phyloP scores from a whole-genome alignment of 805 yeast genomes.

The Yarrowia phangngaensis region DNA sequence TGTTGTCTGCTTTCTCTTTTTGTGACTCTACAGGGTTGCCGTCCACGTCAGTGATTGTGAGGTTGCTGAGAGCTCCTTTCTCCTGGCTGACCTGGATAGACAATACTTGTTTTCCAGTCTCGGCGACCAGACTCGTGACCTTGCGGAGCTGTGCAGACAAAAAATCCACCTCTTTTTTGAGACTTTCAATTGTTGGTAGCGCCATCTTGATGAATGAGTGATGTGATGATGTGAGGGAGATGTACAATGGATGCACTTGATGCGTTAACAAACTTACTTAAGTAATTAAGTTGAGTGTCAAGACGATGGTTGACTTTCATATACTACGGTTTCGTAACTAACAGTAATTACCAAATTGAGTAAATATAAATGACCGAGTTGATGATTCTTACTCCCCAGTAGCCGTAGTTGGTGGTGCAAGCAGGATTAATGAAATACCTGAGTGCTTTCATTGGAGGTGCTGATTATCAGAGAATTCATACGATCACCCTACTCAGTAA shows the following conservation, averaged over 20 bases:
- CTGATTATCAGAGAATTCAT: too few species aligned
- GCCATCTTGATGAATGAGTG: constrained; percentile 1
- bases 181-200: constrained; percentile 21
- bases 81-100: constrained; percentile 25
- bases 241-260: too few species aligned
- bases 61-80: constrained; percentile 15
- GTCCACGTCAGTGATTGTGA: constrained; percentile 23
- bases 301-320: too few species aligned
- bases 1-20: constrained; percentile 40
- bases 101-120: constrained; percentile 20
- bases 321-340: too few species aligned
- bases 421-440: too few species aligned
- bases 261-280: neutral
- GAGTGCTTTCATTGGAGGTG: too few species aligned
- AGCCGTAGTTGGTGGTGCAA: too few species aligned
- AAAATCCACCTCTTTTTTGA: constrained; percentile 18
- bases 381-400: too few species aligned
- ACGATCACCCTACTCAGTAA: too few species aligned
- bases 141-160: constrained; percentile 24
- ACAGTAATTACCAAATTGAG: too few species aligned
- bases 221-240: neutral
- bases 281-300: too few species aligned
- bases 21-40: constrained; percentile 16
- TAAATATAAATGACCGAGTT: too few species aligned
- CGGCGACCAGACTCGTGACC: constrained; percentile 18